Percentiles rank a stretch among this genome's conserved stretches.
Conservation (phyloP, 2,329 filamentous ascomycete genomes). For the Triangularia setosa region DNA sequence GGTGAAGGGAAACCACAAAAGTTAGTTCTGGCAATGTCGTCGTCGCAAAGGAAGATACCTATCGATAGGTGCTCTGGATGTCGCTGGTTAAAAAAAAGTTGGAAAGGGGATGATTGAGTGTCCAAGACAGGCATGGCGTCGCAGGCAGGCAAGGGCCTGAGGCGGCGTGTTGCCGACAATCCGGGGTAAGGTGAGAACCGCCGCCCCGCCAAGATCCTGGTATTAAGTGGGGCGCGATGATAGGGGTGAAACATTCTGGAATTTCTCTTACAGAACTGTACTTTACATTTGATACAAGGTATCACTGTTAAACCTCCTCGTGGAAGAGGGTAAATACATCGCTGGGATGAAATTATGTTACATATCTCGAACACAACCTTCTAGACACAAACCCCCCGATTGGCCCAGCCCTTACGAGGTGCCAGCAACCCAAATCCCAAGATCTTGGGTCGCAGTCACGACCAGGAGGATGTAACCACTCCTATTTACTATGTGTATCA, state of each 20-base stretch:
- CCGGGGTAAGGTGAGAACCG: not conserved
- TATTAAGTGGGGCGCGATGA: not conserved
- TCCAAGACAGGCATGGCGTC: not conserved
- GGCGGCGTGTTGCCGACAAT: not conserved
- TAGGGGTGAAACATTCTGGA: not conserved
- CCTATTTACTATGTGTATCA: not conserved
- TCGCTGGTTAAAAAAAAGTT: not conserved
- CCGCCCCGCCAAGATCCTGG: not conserved
- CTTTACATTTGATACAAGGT: too few species aligned
- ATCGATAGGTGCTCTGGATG: not conserved
- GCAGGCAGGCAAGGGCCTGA: not conserved
- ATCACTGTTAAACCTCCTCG: too few species aligned
- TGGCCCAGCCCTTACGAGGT: too few species aligned
- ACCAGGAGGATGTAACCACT: not conserved
- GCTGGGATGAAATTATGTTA: too few species aligned
- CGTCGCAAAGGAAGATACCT: not conserved
- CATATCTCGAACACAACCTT: not conserved
- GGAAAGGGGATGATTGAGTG: not conserved
- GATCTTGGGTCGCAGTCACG: not conserved
- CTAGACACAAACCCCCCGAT: too few species aligned
- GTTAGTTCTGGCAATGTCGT: not conserved
- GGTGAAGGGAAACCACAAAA: not conserved
- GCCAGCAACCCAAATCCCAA: not conserved
- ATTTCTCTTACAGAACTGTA: too few species aligned
- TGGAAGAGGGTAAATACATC: too few species aligned